These are phyloP conservation scores for Platanthera zijinensis DNA, from an alignment of 106 monocot genomes.

Conservation along the genomic window DNA sequence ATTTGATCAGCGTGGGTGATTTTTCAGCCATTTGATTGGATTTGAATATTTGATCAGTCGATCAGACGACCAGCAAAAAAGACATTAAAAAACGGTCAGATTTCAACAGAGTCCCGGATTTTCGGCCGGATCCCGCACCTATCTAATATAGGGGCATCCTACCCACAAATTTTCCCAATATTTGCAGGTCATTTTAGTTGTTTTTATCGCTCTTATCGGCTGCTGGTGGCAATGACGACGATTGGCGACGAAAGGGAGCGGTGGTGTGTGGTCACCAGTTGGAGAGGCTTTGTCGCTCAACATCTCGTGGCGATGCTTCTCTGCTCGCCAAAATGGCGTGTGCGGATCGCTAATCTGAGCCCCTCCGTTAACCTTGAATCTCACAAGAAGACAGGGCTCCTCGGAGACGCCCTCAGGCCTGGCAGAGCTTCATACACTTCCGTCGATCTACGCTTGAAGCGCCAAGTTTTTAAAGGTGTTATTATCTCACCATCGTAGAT, in stretches of 20 bases:
- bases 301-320: slow-evolving; percentile 91
- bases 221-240: slow-evolving; percentile 2
- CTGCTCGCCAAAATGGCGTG: slow-evolving; percentile 49
- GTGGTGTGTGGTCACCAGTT: slow-evolving; percentile 87
- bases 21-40: too few relatives aligned
- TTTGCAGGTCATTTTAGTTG: too few relatives aligned
- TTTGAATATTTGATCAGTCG: too few relatives aligned
- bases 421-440: slow-evolving; percentile 73
- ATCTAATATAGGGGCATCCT: too few relatives aligned
- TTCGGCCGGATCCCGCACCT: too few relatives aligned
- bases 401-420: slow-evolving; percentile 45
- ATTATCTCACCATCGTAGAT: background rate
- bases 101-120: too few relatives aligned
- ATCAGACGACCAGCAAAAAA: too few relatives aligned
- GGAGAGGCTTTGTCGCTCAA: slow-evolving; percentile 84
- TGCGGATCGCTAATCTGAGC: slow-evolving; percentile 72
- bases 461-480: slow-evolving; percentile 66
- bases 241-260: slow-evolving; percentile 24
- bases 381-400: slow-evolving; percentile 42
- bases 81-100: too few relatives aligned
- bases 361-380: slow-evolving; percentile 63
- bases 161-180: too few relatives aligned
- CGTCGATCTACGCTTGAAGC: slow-evolving; percentile 66
- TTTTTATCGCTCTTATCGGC: too few relatives aligned
- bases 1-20: too few relatives aligned